These are phyloP conservation scores for Dryas integrifolia DNA, from an alignment of 331 rosid genomes.

Conservation along the genomic window DNA sequence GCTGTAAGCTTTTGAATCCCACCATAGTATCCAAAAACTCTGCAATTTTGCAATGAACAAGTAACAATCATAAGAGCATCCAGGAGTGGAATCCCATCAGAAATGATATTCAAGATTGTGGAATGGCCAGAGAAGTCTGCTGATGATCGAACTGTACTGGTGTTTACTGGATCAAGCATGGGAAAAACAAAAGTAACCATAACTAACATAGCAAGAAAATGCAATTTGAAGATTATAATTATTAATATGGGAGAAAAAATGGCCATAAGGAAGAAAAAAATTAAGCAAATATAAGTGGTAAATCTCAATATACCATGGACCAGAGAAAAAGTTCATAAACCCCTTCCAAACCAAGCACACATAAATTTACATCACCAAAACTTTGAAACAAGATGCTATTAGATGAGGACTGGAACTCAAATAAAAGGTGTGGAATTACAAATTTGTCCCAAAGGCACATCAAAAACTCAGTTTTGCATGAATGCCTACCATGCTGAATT, in stretches of 20 bases:
- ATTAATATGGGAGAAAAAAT: background rate
- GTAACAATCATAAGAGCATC: slow-evolving; percentile 69
- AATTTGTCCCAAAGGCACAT: background rate
- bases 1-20: slow-evolving; percentile 92
- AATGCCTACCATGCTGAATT: background rate
- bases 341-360: background rate
- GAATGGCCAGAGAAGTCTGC: slow-evolving; percentile 62
- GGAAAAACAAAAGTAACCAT: slow-evolving; percentile 26
- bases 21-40: slow-evolving; percentile 84
- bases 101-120: slow-evolving; percentile 51
- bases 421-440: background rate
- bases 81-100: slow-evolving; percentile 76
- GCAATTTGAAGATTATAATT: background rate
- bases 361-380: background rate
- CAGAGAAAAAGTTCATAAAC: background rate
- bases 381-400: background rate
- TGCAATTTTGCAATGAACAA: slow-evolving; percentile 85
- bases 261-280: background rate
- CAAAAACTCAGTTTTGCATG: background rate
- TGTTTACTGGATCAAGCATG: slow-evolving; percentile 56
- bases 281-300: background rate
- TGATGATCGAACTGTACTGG: slow-evolving; percentile 44
- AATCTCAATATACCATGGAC: background rate
- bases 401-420: background rate
- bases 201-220: slow-evolving; percentile 25